Percentiles rank a stretch among this genome's conserved stretches.
Evolutionary conservation across 1,139 yeast genomes (phyloP).

Genomic region (Candida smagusa): DNA sequence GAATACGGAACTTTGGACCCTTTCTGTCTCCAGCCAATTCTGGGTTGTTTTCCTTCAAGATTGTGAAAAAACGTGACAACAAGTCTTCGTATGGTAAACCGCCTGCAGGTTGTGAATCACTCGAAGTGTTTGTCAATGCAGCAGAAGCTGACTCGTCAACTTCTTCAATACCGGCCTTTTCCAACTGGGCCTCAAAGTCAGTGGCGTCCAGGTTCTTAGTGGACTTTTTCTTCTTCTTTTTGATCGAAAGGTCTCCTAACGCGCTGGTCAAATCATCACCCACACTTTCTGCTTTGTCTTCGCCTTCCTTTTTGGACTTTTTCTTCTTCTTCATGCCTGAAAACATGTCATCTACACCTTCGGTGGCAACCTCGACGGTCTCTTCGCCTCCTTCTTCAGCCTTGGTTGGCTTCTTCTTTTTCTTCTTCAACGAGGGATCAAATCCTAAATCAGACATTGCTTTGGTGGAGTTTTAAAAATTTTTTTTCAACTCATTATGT

Average conservation of each 20-base stretch:
- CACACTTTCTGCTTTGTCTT: slow-evolving; percentile 30
- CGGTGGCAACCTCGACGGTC: slow-evolving; percentile 20
- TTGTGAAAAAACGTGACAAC: slow-evolving; percentile 77
- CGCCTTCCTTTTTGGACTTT: slow-evolving; percentile 40
- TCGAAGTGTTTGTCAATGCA: slow-evolving; percentile 10
- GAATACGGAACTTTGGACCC: slow-evolving; percentile 91
- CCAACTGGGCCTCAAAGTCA: slow-evolving; percentile 87
- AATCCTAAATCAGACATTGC: slow-evolving; percentile 65
- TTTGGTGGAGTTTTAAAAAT: not conserved
- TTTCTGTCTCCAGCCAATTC: slow-evolving; percentile 96
- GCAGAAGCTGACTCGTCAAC: slow-evolving; percentile 23
- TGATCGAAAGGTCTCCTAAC: slow-evolving; percentile 71
- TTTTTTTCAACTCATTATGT: not conserved
- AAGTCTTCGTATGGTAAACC: slow-evolving; percentile 78
- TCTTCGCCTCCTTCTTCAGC: slow-evolving; percentile 25
- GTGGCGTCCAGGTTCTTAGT: slow-evolving; percentile 55
- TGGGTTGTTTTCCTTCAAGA: slow-evolving; percentile 90
- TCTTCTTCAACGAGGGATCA: slow-evolving; percentile 78
- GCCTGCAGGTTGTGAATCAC: slow-evolving; percentile 23
- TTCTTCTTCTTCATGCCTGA: slow-evolving; percentile 55
- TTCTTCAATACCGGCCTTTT: slow-evolving; percentile 81
- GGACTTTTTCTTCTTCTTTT: slow-evolving; percentile 74
- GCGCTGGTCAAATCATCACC: slow-evolving; percentile 59
- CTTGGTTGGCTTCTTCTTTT: slow-evolving; percentile 66
- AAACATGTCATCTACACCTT: slow-evolving; percentile 46